Evolutionary conservation across 352 stramenopile genomes (phyloP).

Genomic region (Phytopythium chamaehyphon): DNA sequence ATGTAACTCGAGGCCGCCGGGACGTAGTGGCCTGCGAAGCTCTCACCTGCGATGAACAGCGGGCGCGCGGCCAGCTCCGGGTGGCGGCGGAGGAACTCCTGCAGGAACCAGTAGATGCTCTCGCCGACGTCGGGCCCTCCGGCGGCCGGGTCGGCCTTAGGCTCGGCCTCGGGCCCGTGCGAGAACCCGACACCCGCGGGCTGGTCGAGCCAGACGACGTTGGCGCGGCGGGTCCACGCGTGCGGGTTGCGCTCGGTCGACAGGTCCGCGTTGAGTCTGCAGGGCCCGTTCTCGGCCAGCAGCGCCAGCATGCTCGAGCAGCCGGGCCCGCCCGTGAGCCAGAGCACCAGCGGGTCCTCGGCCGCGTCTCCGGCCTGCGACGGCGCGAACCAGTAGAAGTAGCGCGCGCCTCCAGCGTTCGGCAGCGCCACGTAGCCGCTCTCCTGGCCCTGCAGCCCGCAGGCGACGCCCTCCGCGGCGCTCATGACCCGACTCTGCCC

Average conservation of each 20-base stretch:
- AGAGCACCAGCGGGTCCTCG: conserved; percentile 57
- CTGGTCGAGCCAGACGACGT: conserved; percentile 76
- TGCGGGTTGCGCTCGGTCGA: conserved; percentile 44
- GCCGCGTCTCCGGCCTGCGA: conserved; percentile 20
- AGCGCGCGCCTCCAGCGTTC: conserved; percentile 47
- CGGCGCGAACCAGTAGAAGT: conserved; percentile 72
- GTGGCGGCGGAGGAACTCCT: conserved; percentile 58
- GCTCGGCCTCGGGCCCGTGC: conserved; percentile 31
- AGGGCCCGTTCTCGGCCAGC: conserved; percentile 65
- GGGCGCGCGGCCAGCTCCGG: conserved; percentile 35
- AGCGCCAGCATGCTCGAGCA: conserved; percentile 57
- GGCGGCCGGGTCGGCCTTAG: conserved; percentile 28
- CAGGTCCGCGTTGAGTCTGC: conserved; percentile 37
- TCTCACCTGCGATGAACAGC: conserved; percentile 67
- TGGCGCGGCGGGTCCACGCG: conserved; percentile 61
- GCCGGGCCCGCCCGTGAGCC: conserved; percentile 60
- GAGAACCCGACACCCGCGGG: conserved; percentile 63
- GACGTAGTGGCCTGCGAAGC: conserved; percentile 67
- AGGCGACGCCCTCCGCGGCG: conserved; percentile 19
- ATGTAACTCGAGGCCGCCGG: conserved; percentile 53
- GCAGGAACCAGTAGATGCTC: conserved; percentile 72
- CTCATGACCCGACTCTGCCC: neutral
- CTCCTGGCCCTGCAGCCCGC: conserved; percentile 30
- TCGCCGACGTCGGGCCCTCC: conserved; percentile 54
- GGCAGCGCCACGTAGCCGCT: conserved; percentile 50